phyloP scores from a whole-genome alignment of 345 rosid species.

The Corymbia maculata region DNA sequence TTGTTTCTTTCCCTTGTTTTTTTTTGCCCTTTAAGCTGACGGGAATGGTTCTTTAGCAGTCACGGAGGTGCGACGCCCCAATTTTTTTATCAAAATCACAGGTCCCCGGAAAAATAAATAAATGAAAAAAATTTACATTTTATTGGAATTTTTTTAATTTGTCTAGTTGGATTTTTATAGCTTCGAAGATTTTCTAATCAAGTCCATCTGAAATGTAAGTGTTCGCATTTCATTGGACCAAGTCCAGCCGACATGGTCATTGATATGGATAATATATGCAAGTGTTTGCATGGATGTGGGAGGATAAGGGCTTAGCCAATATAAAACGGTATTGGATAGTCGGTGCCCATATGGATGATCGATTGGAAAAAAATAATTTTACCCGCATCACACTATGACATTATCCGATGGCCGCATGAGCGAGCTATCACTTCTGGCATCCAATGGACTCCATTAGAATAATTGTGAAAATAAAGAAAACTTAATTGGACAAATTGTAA shows the following conservation, averaged over 20 bases:
- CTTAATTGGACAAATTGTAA: no score
- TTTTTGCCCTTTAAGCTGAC: no score
- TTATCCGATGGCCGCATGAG: accelerated
- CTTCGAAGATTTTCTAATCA: accelerated
- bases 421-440: neutral
- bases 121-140: no score
- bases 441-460: neutral
- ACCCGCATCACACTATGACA: neutral
- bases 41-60: no score
- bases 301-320: neutral
- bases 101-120: no score
- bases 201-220: accelerated
- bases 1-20: neutral
- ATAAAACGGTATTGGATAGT: neutral
- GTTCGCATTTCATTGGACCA: no score
- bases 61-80: no score
- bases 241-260: accelerated
- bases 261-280: neutral
- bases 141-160: no score
- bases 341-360: accelerated
- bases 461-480: no score
- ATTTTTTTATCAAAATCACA: no score
- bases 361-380: neutral
- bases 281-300: accelerated
- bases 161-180: neutral